Base-by-base conservation (phyloP, 257 asterid genomes). In the Jasminum sambac region DNA sequence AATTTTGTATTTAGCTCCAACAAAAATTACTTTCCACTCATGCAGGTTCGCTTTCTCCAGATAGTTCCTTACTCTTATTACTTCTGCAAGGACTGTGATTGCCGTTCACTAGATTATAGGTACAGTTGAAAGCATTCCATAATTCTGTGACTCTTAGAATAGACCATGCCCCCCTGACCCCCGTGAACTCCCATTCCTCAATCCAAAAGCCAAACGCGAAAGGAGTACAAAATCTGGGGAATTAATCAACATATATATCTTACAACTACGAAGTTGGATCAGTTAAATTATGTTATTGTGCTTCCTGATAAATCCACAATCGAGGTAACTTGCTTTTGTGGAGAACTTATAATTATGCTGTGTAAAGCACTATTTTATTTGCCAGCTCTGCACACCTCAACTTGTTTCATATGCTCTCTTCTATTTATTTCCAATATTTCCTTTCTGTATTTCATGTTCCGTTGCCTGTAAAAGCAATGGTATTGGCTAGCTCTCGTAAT, bases 31-130 rank as follows among this genome's bases (percentile, higher is more conserved):
- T 43, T 79, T 40, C 67, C 66, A 70, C 67, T 78, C 62, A 5
- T 76, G 78, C 95, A 93, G 98, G 92, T 94, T 67, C 96, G 98
- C 71, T 90, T 94, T 84, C 86, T 90, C 63, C 95, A 85, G 81
- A 85, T 94, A 50, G 81, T 79, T 70, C 98, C 98, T 17, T 94
- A 85, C 74, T 90, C 98, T 2, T 86, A 81, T 78, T 94, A 90
- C 84, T 90, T 90, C 80, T 94, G 98, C 88, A 90, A 94, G 86
- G 96, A 90, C 64, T 94, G 98, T 70, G 96, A 94, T 81, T 94
- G 98, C 77, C 89, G 90, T 65, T 69, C 76, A 4, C 92, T 90
- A 76, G 96, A 90, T 78, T 89, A 86, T 84, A 85, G 97, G 98
- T 94, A 84, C 60, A 58, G 64, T 83, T 55, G 34, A 55, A 55